Evolutionary conservation across 768 basidiomycete genomes (phyloP).

Genomic region (Macrolepiota fuliginosa): DNA sequence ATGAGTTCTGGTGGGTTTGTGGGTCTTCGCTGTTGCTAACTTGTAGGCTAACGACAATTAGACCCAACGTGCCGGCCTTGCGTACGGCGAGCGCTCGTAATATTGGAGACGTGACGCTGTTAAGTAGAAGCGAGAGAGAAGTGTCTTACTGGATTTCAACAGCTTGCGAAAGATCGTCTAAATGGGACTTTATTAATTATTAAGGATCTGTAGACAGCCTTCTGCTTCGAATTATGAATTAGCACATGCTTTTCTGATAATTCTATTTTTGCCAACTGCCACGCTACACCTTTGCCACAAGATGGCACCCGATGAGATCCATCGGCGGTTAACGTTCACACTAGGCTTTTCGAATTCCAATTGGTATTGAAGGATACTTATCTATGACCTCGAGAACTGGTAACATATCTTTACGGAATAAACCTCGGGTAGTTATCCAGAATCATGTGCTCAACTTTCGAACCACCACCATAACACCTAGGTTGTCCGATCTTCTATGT

Average conservation of each 20-base stretch:
- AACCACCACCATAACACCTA: too few species aligned
- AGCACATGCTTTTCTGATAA: slow-evolving; percentile 5
- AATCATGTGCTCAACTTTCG: too few species aligned
- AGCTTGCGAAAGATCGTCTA: slow-evolving; percentile 7
- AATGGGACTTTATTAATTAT: background rate
- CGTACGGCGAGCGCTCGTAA: background rate
- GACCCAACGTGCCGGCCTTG: background rate
- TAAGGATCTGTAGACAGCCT: background rate
- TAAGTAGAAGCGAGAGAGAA: background rate
- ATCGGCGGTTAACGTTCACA: background rate
- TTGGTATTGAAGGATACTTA: background rate
- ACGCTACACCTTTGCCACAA: background rate
- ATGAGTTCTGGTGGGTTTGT: background rate
- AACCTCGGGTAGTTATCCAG: too few species aligned
- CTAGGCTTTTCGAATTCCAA: background rate
- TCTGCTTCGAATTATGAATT: background rate
- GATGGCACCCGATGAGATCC: background rate
- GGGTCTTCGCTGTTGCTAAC: background rate
- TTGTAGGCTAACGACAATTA: background rate
- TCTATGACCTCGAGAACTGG: background rate
- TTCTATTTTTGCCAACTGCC: slow-evolving; percentile 1
- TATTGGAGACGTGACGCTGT: background rate
- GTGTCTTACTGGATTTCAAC: background rate
- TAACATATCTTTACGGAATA: too few species aligned
- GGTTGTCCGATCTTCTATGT: too few species aligned